Evolutionary conservation across 176 grass and related monocot genomes (phyloP), one percentile per base, ranked within the genome.

Genomic region (Aegilops tauschii): DNA sequence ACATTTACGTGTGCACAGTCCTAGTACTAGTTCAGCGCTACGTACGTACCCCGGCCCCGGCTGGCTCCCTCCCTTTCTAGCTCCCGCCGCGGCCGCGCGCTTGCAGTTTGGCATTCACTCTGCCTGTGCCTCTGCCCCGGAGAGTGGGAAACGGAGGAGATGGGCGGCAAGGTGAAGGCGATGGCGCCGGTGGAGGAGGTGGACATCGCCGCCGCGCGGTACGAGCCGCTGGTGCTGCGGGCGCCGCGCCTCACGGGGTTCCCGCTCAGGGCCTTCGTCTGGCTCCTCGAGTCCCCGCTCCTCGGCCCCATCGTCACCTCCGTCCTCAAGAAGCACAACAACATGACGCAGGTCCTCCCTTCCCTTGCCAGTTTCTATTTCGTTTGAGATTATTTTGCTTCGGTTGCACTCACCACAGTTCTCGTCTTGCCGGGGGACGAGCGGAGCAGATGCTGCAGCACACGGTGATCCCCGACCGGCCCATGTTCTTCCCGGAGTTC

Each of bases 401-500:
- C 13, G 1, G 49, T 3, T 52, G 13, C 42, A 13, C 50, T 35
- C 31, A 16, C 0, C 9, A 2, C 28, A 1, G 18, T 28, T 12
- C 23, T 20, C 17, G 4, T 2, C 50, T 54, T 54, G 50, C 0
- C 0, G 16, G 50, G 49, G 16, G 50, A 18, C 50, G 0, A 9
- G 4, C 32, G 3, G 25, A 21, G 25, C 91, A 96, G 97, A 84
- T 96, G 79, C 89, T 98, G 84, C 88, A 89, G 61, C 67, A 88
- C 49, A 98, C 97, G 25, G 40, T 91, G 8, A 98, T 98, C 79
- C 97, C 94, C 10, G 97, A 98, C 77, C 83, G 80, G 10, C 97
- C 97, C 75, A 98, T 98, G 97, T 96, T 87, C 87, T 79, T 30
- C 81, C 97, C 97, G 10, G 92, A 98, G 71, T 98, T 69, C 89